Conservation (phyloP, 129 eudicot genomes). For the Saposhnikovia divaricata region DNA sequence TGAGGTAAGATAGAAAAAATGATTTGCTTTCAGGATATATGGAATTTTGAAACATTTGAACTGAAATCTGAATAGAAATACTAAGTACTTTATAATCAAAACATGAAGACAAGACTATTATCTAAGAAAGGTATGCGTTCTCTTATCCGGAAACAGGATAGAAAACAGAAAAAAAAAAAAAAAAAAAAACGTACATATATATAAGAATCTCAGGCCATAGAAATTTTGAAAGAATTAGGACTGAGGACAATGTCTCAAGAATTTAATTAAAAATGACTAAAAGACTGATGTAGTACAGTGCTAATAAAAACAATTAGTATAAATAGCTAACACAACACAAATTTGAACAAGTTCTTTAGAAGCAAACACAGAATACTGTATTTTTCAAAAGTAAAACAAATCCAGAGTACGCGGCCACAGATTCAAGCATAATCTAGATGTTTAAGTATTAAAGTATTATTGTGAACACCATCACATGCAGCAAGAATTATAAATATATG, state of each 20-base stretch:
- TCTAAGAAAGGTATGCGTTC: neutral
- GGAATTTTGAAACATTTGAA: neutral
- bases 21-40: neutral
- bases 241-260: neutral
- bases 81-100: neutral
- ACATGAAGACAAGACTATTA: neutral
- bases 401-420: neutral
- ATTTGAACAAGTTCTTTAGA: neutral
- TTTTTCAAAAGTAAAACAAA: neutral
- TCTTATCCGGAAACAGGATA: neutral
- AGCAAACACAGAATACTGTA: neutral
- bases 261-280: neutral
- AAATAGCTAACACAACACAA: neutral
- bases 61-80: neutral
- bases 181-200: neutral
- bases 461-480: neutral
- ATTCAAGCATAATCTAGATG: neutral
- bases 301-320: neutral
- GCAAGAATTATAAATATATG: slow-evolving; percentile 4
- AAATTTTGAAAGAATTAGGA: neutral
- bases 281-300: neutral
- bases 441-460: neutral
- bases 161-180: neutral
- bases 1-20: neutral
- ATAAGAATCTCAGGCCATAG: neutral